These are phyloP conservation scores for Elongisporangium undulatum DNA, from an alignment of 352 stramenopile genomes.

Conservation along the genomic window DNA sequence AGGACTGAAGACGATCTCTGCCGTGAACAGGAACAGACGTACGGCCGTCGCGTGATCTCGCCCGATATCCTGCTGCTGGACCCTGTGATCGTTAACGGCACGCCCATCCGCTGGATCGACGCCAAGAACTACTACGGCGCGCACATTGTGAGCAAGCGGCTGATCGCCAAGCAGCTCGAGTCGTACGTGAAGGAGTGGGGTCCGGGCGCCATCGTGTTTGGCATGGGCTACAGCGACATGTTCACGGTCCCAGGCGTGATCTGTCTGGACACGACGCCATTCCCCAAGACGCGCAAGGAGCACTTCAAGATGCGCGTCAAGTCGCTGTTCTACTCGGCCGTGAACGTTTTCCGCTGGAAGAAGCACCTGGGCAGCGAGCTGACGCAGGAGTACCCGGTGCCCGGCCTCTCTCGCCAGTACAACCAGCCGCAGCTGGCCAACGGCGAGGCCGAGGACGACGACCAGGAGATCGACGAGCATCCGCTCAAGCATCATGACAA, in stretches of 20 bases:
- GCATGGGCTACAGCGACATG: slow-evolving; percentile 87
- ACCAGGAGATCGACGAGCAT: background rate
- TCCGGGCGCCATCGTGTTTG: slow-evolving; percentile 78
- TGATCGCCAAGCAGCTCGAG: slow-evolving; percentile 76
- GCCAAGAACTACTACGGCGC: slow-evolving; percentile 88
- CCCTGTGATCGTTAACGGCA: slow-evolving; percentile 79
- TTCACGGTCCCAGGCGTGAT: slow-evolving; percentile 77
- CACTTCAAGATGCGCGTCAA: slow-evolving; percentile 72
- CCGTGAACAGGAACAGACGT: slow-evolving; percentile 50
- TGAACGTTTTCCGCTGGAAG: slow-evolving; percentile 72
- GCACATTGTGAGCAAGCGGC: slow-evolving; percentile 84
- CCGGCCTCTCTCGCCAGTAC: slow-evolving; percentile 1
- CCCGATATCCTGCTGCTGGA: slow-evolving; percentile 79
- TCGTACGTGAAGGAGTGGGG: slow-evolving; percentile 88
- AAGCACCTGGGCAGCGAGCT: slow-evolving; percentile 75
- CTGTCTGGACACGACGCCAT: slow-evolving; percentile 79
- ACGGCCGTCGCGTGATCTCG: slow-evolving; percentile 73
- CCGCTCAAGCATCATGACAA: background rate
- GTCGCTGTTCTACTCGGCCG: slow-evolving; percentile 62
- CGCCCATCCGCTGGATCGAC: slow-evolving; percentile 83
- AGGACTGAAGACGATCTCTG: slow-evolving; percentile 72
- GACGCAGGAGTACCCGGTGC: slow-evolving; percentile 56
- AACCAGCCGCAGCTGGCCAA: background rate
- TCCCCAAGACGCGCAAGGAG: slow-evolving; percentile 71
- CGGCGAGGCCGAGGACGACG: background rate